Percentiles rank a stretch among this genome's conserved stretches.
These are phyloP conservation scores for Perilla frutescens DNA, from an alignment of 257 asterid species.

Conservation along the genomic window DNA sequence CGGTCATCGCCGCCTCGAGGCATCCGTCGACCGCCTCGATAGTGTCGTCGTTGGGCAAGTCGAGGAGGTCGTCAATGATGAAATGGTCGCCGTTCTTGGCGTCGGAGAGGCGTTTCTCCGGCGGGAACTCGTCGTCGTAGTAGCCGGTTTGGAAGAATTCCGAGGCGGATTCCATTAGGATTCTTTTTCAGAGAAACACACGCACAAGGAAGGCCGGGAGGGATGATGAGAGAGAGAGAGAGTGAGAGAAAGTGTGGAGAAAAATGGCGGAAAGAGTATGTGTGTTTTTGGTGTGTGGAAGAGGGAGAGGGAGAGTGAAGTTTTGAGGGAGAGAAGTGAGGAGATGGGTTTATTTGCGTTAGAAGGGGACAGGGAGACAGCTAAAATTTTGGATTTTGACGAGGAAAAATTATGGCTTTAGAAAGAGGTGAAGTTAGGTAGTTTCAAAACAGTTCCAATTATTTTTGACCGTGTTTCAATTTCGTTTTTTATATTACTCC, in stretches of 20 bases:
- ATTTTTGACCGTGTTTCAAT: background rate
- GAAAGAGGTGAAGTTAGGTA: slow-evolving; percentile 37
- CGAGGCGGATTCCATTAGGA: slow-evolving; percentile 42
- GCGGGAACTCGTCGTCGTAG: slow-evolving; percentile 46
- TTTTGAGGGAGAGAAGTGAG: slow-evolving; percentile 48
- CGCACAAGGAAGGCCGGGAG: background rate
- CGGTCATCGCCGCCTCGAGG: slow-evolving; percentile 38
- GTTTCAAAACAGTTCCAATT: slow-evolving; percentile 6
- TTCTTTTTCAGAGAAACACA: background rate
- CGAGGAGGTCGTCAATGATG: slow-evolving; percentile 77
- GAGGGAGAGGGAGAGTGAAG: slow-evolving; percentile 37
- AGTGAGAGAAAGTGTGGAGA: background rate
- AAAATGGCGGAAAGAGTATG: slow-evolving; percentile 16
- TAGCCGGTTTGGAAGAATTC: slow-evolving; percentile 51
- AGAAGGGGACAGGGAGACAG: slow-evolving; percentile 59
- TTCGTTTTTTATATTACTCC: background rate
- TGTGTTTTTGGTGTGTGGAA: slow-evolving; percentile 23
- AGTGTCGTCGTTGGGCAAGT: slow-evolving; percentile 68
- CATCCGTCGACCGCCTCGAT: slow-evolving; percentile 33
- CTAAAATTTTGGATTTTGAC: slow-evolving; percentile 69
- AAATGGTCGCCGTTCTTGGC: slow-evolving; percentile 61
- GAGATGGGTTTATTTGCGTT: slow-evolving; percentile 68
- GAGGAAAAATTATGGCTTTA: slow-evolving; percentile 59
- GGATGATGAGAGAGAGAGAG: background rate
- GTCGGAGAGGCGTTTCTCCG: slow-evolving; percentile 53